Conservation (phyloP, 202 grass and related monocot genomes). For the Panicum hallii region DNA sequence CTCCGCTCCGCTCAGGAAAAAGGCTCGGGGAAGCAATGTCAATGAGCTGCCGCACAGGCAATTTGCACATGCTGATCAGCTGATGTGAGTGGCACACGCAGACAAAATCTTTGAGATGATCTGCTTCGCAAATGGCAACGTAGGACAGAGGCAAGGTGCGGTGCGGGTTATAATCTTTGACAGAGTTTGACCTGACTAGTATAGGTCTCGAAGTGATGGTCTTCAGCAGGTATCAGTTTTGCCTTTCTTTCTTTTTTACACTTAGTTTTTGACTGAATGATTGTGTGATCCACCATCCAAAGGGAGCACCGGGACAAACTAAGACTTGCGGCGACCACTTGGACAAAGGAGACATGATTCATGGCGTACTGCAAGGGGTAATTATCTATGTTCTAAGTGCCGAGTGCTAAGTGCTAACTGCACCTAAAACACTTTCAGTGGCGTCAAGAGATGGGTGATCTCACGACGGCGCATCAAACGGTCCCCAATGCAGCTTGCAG, state of each 20-base stretch:
- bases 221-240: background rate
- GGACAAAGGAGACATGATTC: background rate
- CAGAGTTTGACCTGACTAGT: background rate
- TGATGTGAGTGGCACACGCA: background rate
- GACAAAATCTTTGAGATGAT: background rate
- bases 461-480: background rate
- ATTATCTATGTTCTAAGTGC: background rate
- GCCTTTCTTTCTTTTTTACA: background rate
- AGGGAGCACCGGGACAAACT: background rate
- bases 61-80: background rate
- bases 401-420: background rate
- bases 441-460: background rate
- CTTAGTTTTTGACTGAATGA: background rate
- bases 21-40: too few relatives aligned
- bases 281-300: background rate
- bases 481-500: background rate
- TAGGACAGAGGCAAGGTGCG: background rate
- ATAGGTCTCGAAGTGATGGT: background rate
- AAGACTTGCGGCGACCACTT: background rate
- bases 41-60: background rate
- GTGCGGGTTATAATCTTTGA: background rate
- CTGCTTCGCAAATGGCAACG: background rate
- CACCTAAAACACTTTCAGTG: background rate
- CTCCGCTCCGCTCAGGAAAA: too few relatives aligned
- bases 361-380: background rate